Base-by-base conservation (phyloP, 805 yeast genomes). In the Yarrowia keelungensis region DNA sequence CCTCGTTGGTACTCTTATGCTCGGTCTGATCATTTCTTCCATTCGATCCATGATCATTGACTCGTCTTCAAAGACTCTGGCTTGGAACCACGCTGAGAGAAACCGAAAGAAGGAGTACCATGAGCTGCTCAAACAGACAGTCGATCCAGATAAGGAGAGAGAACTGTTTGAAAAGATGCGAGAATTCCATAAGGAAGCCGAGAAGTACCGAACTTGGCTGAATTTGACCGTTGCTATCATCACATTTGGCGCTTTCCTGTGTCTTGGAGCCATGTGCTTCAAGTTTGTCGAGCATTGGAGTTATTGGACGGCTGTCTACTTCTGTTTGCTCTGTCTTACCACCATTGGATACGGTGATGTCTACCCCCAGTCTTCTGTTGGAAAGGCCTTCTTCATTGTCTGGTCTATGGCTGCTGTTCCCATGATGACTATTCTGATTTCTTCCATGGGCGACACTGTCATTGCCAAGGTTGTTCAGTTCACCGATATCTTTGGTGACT, bases 371-470 rank as follows among this genome's bases (percentile, higher is more conserved):
- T 77, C 87, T 0, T 78, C 87, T 0, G 88, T 89, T 7, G 96
- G 97, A 0, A 79, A 89, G 50, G 84, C 89, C 0, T 86, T 91
- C 72, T 92, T 92, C 73, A 86, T 90, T 8, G 78, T 86, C 10
- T 92, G 97, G 97, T 89, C 92, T 0, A 75, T 92, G 22, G 80
- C 87, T 8, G 97, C 97, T 0, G 88, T 92, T 26, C 97, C 97
- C 1, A 80, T 91, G 65, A 91, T 92, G 96, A 90, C 97, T 2
- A 87, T 89, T 16, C 81, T 91, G 69, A 86, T 91, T 47, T 87
- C 93, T 0, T 87, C 86, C 66, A 79, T 89, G 58, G 91, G 94
- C 71, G 96, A 90, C 75, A 80, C 85, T 16, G 51, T 76, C 26
- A 73, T 76, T 47, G 69, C 54, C 14, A 54, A 59, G 16, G 66